A percentile compares a stretch with the other conserved stretches of the same genome.
Conservation (phyloP, 164 flowering plant species). For the Umbellularia californica region DNA sequence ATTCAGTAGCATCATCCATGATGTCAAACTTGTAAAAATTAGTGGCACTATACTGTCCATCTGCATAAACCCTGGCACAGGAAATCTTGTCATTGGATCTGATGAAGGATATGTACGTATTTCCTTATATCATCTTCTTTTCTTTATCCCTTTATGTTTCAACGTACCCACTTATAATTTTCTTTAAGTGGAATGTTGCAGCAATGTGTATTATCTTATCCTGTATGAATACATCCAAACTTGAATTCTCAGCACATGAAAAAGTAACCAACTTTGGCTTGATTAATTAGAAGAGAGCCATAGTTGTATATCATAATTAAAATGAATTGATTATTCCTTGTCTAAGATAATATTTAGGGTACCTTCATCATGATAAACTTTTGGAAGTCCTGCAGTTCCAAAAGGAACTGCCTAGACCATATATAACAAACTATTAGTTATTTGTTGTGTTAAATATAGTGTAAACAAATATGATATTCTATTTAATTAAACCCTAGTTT, state of each 20-base stretch:
- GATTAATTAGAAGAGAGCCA: neutral
- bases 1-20: slow-evolving; percentile 44
- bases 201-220: too few species aligned
- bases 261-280: too few species aligned
- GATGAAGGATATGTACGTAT: slow-evolving; percentile 86
- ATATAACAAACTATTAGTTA: neutral
- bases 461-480: too few species aligned
- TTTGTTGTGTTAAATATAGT: too few species aligned
- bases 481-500: too few species aligned
- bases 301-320: neutral
- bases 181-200: neutral
- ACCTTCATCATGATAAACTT: neutral
- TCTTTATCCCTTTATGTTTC: neutral
- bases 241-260: neutral
- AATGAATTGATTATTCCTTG: neutral
- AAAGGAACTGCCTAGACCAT: neutral
- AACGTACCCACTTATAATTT: neutral
- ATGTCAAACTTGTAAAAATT: slow-evolving; percentile 54
- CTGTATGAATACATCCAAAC: neutral
- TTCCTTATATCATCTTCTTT: slow-evolving; percentile 2
- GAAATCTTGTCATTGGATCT: slow-evolving; percentile 73
- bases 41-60: slow-evolving; percentile 63
- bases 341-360: neutral
- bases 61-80: slow-evolving; percentile 29
- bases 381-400: neutral